phyloP scores from a whole-genome alignment of 345 rosid genomes.

The Bretschneidera sinensis region DNA sequence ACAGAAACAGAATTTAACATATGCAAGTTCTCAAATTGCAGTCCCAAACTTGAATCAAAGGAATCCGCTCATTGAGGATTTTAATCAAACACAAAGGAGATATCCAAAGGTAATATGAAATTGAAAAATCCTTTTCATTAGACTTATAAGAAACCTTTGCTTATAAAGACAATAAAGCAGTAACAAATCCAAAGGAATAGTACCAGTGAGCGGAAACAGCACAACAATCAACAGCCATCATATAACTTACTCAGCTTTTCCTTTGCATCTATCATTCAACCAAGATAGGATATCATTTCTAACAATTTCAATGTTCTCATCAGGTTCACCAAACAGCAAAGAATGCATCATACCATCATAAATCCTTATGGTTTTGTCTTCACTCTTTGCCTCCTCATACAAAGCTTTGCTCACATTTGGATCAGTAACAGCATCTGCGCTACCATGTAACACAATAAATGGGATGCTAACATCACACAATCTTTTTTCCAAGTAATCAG shows the following conservation, averaged over 20 bases:
- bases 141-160: no score
- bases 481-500: constrained; percentile 44
- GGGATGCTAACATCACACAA: constrained; percentile 53
- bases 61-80: no score
- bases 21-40: no score
- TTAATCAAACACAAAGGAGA: no score
- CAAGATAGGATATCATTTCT: constrained; percentile 54
- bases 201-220: no score
- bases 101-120: no score
- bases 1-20: no score
- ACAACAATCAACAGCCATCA: no score
- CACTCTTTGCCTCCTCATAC: constrained; percentile 46
- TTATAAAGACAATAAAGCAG: no score
- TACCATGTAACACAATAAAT: constrained; percentile 66
- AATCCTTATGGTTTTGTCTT: constrained; percentile 61
- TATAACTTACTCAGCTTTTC: neutral
- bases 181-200: no score
- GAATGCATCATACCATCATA: constrained; percentile 89
- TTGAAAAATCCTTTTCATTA: no score
- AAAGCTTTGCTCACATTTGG: constrained; percentile 60
- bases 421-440: constrained; percentile 73
- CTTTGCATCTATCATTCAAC: constrained; percentile 53
- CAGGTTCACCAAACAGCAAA: constrained; percentile 79
- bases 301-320: constrained; percentile 63
- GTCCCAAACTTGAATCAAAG: no score